Conservation (phyloP, 2,329 filamentous ascomycete species). For the Neopestalotiopsis rosae region DNA sequence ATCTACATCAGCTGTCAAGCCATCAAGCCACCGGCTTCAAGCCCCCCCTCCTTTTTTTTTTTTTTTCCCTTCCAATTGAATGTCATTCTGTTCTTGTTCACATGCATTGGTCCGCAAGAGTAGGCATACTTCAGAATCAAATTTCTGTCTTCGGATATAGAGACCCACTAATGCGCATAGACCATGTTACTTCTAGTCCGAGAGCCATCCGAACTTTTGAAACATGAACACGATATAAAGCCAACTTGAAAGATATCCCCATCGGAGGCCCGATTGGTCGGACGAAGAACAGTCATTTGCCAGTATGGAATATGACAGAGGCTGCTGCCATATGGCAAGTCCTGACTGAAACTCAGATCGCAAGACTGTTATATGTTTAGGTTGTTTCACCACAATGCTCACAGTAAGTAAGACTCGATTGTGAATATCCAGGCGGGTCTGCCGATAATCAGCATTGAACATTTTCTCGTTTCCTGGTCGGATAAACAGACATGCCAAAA, state of each 20-base stretch:
- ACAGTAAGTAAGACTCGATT: no score
- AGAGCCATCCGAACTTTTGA: constrained; percentile 10
- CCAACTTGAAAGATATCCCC: neutral
- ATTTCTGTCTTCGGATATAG: neutral
- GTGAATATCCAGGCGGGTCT: no score
- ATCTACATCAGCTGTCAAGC: neutral
- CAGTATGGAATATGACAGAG: neutral
- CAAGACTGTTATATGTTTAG: no score
- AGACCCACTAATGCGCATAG: neutral
- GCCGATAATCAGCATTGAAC: no score
- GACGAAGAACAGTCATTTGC: neutral
- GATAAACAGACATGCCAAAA: no score
- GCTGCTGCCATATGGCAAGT: no score
- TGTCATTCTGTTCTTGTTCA: no score
- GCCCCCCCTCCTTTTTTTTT: neutral
- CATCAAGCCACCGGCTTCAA: neutral
- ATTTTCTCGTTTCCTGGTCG: no score
- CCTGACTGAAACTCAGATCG: no score
- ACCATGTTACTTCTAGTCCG: neutral
- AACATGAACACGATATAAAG: constrained; percentile 2
- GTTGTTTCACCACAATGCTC: no score
- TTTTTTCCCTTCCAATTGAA: no score
- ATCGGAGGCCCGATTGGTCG: neutral
- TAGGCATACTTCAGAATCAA: neutral
- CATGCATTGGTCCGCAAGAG: neutral